Evolutionary conservation across 495 filamentous ascomycete species (phyloP), one percentile per base, ranked within the genome.

Genomic region (Haplographium delicatum): DNA sequence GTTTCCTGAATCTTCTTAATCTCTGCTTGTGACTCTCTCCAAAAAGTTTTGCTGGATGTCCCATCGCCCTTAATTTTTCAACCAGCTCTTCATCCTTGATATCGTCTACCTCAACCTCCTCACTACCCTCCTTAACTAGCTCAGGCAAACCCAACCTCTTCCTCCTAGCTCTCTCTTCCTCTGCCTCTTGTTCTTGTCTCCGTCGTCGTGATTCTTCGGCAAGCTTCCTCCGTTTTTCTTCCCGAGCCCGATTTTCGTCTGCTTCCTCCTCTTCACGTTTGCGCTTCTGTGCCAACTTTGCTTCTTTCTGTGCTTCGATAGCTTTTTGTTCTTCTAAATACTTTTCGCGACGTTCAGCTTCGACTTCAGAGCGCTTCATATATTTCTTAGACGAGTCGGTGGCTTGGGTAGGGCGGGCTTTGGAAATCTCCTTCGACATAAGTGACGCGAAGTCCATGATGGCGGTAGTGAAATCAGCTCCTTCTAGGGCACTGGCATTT

Each of bases 391-490:
- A 48, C 18, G 69, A 60, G 10, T 66, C 63, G 45, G 54, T 47
- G 16, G 46, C 8, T 53, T 68, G 61, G 39, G 50, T 20, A 34
- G 28, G 52, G 11, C 33, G 30, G 3, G 54, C 63, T 66, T 86
- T 86, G 54, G 80, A 72, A 65, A 96, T 94, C 66, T 95, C 86
- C 51, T 85, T 81, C 59, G 85, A 80, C 86, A 98, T 91, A 33
- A 98, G 73, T 8, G 88, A 76, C 40, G 88, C 89, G 75, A 98
- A 96, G 67, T 98, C 90, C 93, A 98, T 98, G 62, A 22, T 71
- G 61, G 50, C 37, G 45, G 48, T 45, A 8, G 19, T 35, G 13
- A 23, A 5, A 8, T n/a, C n/a, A n/a, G n/a, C n/a, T n/a, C n/a
- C n/a, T n/a, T n/a, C n/a, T n/a, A n/a, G n/a, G n/a, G n/a, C n/a